Conservation (phyloP, 2,329 filamentous ascomycete species). For the Diaporthe citri region DNA sequence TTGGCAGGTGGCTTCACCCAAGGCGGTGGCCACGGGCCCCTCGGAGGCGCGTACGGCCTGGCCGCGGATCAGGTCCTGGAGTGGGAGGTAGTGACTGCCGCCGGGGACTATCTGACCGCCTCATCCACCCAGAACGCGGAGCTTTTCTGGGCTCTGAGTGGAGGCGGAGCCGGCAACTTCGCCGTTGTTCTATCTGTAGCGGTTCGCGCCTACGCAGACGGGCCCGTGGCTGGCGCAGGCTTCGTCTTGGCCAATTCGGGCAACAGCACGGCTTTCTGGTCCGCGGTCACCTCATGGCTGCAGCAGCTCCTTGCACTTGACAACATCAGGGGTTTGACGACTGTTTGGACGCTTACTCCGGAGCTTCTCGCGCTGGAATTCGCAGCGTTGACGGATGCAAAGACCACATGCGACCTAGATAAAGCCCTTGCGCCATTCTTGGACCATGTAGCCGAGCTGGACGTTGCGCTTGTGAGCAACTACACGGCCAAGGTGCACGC, state of each 20-base stretch:
- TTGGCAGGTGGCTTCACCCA: slow-evolving; percentile 65
- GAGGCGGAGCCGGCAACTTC: slow-evolving; percentile 46
- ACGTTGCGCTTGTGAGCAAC: too few species aligned
- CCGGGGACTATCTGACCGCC: slow-evolving; percentile 52
- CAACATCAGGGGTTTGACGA: too few species aligned
- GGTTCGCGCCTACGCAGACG: background rate
- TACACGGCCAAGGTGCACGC: too few species aligned
- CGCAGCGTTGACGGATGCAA: too few species aligned
- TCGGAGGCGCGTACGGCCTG: slow-evolving; percentile 60
- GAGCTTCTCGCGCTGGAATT: too few species aligned
- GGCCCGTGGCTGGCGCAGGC: background rate
- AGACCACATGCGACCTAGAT: too few species aligned
- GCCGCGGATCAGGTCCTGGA: slow-evolving; percentile 62
- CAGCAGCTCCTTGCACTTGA: too few species aligned
- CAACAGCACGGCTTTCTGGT: background rate
- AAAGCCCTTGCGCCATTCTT: too few species aligned
- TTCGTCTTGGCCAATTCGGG: background rate
- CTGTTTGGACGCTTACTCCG: too few species aligned
- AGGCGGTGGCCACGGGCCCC: slow-evolving; percentile 63
- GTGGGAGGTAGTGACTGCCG: slow-evolving; percentile 57
- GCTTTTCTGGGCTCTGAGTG: slow-evolving; percentile 6
- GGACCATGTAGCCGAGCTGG: too few species aligned
- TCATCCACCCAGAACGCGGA: slow-evolving; percentile 47
- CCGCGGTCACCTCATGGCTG: too few species aligned
- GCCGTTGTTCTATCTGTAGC: background rate